phyloP scores from a whole-genome alignment of 768 basidiomycete genomes.

The Porphyrellus cyaneotinctus region DNA sequence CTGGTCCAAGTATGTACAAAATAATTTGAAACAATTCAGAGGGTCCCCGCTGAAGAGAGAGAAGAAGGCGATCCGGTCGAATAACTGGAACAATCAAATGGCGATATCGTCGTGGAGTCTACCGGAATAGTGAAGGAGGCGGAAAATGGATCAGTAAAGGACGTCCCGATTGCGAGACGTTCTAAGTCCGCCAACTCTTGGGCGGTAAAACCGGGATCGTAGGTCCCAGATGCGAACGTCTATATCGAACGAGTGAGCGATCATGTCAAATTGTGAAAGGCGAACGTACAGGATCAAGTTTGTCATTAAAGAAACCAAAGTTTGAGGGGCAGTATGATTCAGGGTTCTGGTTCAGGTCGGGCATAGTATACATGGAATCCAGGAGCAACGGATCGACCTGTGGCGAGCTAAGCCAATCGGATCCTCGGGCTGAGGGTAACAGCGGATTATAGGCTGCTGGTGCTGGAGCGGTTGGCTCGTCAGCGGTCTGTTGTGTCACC shows the following conservation, averaged over 20 bases:
- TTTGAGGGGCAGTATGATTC: background rate
- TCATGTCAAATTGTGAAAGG: background rate
- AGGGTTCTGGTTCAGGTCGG: background rate
- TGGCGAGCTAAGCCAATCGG: slow-evolving; percentile 15
- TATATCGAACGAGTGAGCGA: slow-evolving; percentile 1
- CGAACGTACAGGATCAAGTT: slow-evolving; percentile 18
- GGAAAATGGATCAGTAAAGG: slow-evolving; percentile 27
- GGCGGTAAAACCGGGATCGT: slow-evolving; percentile 1
- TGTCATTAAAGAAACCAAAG: slow-evolving; percentile 6
- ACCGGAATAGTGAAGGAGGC: background rate
- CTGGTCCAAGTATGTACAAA: background rate
- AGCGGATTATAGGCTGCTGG: background rate
- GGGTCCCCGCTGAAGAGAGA: slow-evolving; percentile 3
- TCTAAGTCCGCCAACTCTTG: slow-evolving; percentile 19
- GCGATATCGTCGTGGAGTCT: slow-evolving; percentile 12
- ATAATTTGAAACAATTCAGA: background rate
- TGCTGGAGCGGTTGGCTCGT: slow-evolving; percentile 3
- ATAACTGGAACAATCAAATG: slow-evolving; percentile 16
- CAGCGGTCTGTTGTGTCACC: slow-evolving; percentile 8
- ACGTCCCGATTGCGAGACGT: slow-evolving; percentile 11
- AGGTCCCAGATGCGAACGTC: background rate
- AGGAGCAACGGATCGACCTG: slow-evolving; percentile 2
- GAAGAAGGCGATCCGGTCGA: slow-evolving; percentile 13
- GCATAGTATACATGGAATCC: background rate
- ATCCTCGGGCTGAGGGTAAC: background rate